These are phyloP conservation scores for Leishmania guyanensis DNA, from an alignment of 208 protist genomes.

Conservation along the genomic window DNA sequence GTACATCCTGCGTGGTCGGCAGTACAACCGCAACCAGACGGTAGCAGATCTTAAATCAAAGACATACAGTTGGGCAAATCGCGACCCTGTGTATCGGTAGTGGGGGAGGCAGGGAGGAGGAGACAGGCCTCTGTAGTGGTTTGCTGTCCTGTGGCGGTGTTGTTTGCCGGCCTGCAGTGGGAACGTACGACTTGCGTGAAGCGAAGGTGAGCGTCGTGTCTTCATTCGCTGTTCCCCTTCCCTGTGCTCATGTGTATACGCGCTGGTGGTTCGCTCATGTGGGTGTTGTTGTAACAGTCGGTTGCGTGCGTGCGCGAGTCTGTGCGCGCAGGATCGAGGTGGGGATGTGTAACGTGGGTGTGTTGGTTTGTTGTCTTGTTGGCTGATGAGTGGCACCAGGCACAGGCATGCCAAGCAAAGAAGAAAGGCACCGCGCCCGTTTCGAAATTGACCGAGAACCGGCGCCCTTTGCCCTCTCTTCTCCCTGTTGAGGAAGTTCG, in stretches of 20 bases:
- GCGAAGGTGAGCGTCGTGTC: not conserved
- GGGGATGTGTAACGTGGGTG: not conserved
- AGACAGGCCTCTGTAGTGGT: not conserved
- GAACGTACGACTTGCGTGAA: not conserved
- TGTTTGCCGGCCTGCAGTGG: not conserved
- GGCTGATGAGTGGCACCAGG: not conserved
- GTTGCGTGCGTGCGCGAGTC: not conserved
- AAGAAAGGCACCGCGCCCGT: not conserved
- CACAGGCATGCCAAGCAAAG: not conserved
- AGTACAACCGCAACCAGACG: conserved; percentile 86
- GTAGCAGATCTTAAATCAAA: conserved; percentile 91
- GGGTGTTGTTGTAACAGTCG: not conserved
- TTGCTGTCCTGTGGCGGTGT: not conserved
- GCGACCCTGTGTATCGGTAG: conserved; percentile 89
- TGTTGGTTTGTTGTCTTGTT: not conserved
- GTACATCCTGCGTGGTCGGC: conserved; percentile 88
- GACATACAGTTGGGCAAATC: conserved; percentile 91
- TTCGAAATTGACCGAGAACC: not conserved
- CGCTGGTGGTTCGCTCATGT: not conserved
- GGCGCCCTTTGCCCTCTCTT: not conserved
- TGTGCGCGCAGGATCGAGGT: not conserved
- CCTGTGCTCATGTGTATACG: not conserved
- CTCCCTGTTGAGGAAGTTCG: not conserved
- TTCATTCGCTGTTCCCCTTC: not conserved
- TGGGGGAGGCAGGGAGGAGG: not conserved